These are phyloP conservation scores for Beauveria scarabaeidicola DNA, from an alignment of 2,329 filamentous ascomycete genomes.

Conservation along the genomic window DNA sequence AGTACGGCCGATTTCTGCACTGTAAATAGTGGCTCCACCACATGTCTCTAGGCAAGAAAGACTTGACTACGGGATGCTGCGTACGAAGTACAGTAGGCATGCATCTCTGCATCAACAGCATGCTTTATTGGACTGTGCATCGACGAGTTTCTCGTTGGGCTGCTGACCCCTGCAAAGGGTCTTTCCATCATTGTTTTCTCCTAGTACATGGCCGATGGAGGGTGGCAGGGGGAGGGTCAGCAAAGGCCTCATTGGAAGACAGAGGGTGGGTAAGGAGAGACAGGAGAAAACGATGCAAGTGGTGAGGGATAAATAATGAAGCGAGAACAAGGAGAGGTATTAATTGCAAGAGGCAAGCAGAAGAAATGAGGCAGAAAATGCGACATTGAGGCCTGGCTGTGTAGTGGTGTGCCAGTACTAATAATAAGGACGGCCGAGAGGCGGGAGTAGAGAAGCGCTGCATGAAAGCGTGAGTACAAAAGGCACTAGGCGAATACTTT, in stretches of 20 bases:
- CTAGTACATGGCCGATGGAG: background rate
- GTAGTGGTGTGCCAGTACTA: background rate
- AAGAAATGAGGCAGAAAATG: background rate
- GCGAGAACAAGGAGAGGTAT: background rate
- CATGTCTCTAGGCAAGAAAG: background rate
- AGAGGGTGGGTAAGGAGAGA: background rate
- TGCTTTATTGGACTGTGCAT: background rate
- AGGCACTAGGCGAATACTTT: background rate
- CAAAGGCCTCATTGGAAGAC: slow-evolving; percentile 8
- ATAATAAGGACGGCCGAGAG: background rate
- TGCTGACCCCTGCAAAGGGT: background rate
- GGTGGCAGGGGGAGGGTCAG: slow-evolving; percentile 2
- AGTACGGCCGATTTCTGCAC: too few species aligned
- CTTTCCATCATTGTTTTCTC: background rate
- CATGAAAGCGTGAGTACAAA: too few species aligned
- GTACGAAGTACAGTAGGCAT: too few species aligned
- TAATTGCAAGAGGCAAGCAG: background rate
- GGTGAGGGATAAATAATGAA: background rate
- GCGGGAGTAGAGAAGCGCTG: background rate
- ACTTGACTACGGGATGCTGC: background rate
- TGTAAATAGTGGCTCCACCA: background rate
- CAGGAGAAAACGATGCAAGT: background rate
- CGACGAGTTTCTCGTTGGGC: background rate
- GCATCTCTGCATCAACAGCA: background rate
- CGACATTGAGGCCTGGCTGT: background rate